phyloP scores from a whole-genome alignment of 2,329 filamentous ascomycete genomes.

The Aspergillus tubingensis region DNA sequence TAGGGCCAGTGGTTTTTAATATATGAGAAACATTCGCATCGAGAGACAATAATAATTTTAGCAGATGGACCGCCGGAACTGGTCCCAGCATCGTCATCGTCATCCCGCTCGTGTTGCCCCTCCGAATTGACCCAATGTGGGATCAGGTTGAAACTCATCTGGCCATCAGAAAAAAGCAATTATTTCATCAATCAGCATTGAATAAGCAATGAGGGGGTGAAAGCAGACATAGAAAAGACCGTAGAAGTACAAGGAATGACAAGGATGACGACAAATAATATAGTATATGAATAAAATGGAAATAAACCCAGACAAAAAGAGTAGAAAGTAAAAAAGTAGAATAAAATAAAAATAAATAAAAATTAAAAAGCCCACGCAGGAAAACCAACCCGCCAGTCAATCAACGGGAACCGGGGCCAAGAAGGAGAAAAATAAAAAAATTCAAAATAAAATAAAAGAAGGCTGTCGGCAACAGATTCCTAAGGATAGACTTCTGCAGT shows the following conservation, averaged over 20 bases:
- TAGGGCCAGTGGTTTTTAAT: neutral
- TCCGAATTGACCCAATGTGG: neutral
- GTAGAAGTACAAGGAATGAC: neutral
- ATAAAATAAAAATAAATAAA: neutral
- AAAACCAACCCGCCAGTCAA: neutral
- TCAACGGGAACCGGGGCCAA: neutral
- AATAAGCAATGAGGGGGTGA: no score
- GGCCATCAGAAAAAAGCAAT: neutral
- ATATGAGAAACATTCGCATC: neutral
- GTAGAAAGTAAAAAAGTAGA: neutral
- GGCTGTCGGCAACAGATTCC: conserved; percentile 30
- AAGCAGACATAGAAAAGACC: no score
- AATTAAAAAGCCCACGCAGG: neutral
- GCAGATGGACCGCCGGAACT: neutral
- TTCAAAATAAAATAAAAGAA: neutral
- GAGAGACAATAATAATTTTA: neutral
- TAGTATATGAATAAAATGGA: neutral
- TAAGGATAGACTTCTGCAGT: conserved; percentile 25
- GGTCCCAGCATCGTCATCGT: conserved; percentile 1
- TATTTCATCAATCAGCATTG: no score
- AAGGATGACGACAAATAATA: neutral
- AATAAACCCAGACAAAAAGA: neutral
- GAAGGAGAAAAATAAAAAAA: no score
- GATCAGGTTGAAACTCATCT: neutral
- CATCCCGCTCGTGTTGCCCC: neutral